Percentiles rank a stretch among this genome's conserved stretches.
phyloP scores from a whole-genome alignment of 495 filamentous ascomycete genomes.

The Glarea lozoyensis region DNA sequence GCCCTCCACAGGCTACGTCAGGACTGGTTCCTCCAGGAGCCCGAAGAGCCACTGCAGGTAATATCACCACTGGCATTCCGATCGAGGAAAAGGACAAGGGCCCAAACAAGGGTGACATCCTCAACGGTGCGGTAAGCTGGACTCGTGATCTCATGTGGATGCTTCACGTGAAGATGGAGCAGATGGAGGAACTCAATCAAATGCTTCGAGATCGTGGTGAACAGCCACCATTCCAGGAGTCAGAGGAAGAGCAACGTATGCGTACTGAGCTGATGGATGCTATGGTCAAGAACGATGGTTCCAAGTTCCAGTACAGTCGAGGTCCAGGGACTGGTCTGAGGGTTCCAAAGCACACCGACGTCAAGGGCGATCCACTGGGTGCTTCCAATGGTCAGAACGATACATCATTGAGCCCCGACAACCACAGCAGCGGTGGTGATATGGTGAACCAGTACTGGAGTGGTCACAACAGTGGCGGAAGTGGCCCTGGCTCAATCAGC shows the following conservation, averaged over 20 bases:
- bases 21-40: constrained; percentile 78
- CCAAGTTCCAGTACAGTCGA: constrained; percentile 70
- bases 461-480: constrained; percentile 55
- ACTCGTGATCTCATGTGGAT: constrained; percentile 97
- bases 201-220: constrained; percentile 61
- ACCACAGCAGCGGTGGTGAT: constrained; percentile 45
- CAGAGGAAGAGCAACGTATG: constrained; percentile 93
- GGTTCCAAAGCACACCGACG: constrained; percentile 87
- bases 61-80: constrained; percentile 82
- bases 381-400: constrained; percentile 41
- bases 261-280: constrained; percentile 82
- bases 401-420: constrained; percentile 58
- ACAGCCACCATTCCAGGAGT: constrained; percentile 70
- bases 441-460: constrained; percentile 61
- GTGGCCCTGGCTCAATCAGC: constrained; percentile 39
- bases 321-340: constrained; percentile 76
- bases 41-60: constrained; percentile 71
- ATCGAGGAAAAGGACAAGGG: constrained; percentile 98
- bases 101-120: constrained; percentile 96
- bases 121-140: constrained; percentile 96
- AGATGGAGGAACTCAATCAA: constrained; percentile 75
- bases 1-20: constrained; percentile 74
- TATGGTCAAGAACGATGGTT: constrained; percentile 65
- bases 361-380: constrained; percentile 65
- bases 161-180: constrained; percentile 74